These are phyloP conservation scores for Solanum paucissectum DNA, from an alignment of 257 asterid species.

Conservation along the genomic window DNA sequence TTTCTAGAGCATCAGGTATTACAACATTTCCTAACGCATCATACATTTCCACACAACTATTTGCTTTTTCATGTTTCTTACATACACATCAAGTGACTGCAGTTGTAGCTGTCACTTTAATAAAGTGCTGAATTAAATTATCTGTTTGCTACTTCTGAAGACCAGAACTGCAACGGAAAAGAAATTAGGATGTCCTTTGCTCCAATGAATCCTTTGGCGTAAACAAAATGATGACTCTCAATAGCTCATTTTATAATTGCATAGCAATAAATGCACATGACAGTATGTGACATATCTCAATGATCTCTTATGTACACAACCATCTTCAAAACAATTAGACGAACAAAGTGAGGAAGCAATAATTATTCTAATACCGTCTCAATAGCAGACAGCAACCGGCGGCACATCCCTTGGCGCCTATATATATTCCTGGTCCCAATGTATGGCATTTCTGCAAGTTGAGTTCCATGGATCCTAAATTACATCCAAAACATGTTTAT, in stretches of 20 bases:
- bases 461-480: conserved; percentile 71
- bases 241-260: not conserved
- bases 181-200: not conserved
- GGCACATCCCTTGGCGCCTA: conserved; percentile 99
- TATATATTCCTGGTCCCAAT: conserved; percentile 81
- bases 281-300: not conserved
- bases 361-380: conserved; percentile 44
- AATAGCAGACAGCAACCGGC: conserved; percentile 76
- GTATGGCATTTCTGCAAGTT: conserved; percentile 98
- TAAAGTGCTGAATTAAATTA: not conserved
- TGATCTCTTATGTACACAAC: not conserved
- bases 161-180: not conserved
- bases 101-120: not conserved
- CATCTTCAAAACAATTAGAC: not conserved
- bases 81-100: not conserved
- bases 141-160: not conserved
- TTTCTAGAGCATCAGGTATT: not conserved
- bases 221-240: not conserved
- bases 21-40: not conserved
- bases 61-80: not conserved
- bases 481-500: not conserved
- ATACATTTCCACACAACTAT: not conserved
- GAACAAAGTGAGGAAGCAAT: not conserved
- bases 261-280: not conserved
- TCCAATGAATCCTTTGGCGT: not conserved